These are phyloP conservation scores for Alternaria arborescens DNA, from an alignment of 2,329 filamentous ascomycete genomes.

Conservation along the genomic window DNA sequence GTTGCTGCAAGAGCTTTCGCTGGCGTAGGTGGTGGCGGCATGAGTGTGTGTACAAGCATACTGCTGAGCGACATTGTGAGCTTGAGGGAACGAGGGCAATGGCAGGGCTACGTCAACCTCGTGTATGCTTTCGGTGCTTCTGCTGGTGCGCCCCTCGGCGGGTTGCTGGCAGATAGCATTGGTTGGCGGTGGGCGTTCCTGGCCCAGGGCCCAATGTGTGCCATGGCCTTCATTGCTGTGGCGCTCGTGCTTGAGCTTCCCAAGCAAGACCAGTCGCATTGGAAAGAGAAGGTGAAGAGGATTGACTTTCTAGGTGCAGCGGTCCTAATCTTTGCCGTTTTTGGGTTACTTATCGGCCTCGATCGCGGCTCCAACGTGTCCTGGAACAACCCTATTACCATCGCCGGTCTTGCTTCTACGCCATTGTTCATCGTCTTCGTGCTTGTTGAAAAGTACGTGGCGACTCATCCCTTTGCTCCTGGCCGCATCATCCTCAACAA, in stretches of 20 bases:
- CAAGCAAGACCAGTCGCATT: slow-evolving; percentile 65
- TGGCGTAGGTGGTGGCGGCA: slow-evolving; percentile 74
- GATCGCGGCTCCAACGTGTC: slow-evolving; percentile 77
- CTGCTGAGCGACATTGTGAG: slow-evolving; percentile 76
- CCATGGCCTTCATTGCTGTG: slow-evolving; percentile 71
- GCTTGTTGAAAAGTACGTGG: slow-evolving; percentile 72
- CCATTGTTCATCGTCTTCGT: slow-evolving; percentile 73
- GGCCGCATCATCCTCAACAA: slow-evolving; percentile 75
- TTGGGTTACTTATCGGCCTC: slow-evolving; percentile 72
- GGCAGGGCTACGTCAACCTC: slow-evolving; percentile 79
- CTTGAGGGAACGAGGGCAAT: slow-evolving; percentile 73
- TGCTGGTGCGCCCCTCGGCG: slow-evolving; percentile 72
- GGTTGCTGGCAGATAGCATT: slow-evolving; percentile 74
- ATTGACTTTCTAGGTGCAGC: slow-evolving; percentile 79
- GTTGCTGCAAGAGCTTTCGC: slow-evolving; percentile 70
- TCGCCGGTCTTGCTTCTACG: slow-evolving; percentile 65
- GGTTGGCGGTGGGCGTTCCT: slow-evolving; percentile 83
- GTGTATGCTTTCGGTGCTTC: slow-evolving; percentile 74
- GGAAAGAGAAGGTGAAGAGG: slow-evolving; percentile 70
- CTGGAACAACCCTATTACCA: slow-evolving; percentile 68
- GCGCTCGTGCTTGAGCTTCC: slow-evolving; percentile 70
- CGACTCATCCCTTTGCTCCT: slow-evolving; percentile 76
- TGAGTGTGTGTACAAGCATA: slow-evolving; percentile 74
- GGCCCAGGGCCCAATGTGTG: slow-evolving; percentile 73
- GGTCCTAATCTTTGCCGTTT: slow-evolving; percentile 70